Evolutionary conservation across 2,329 filamentous ascomycete species (phyloP).

Genomic region (Claviceps sp.): DNA sequence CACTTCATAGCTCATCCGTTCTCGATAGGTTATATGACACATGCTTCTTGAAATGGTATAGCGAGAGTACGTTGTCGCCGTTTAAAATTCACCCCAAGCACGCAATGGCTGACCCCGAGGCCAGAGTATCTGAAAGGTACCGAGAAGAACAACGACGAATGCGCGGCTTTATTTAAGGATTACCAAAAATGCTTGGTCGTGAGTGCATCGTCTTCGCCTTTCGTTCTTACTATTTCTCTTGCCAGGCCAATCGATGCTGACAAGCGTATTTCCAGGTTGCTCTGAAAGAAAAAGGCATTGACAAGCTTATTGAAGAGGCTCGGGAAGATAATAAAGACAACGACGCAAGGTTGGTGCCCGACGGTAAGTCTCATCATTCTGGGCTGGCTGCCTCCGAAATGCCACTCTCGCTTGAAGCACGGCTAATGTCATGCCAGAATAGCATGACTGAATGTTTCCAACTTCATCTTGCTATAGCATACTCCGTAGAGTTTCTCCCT

Average conservation of each 20-base stretch:
- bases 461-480: not conserved
- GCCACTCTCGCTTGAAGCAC: not conserved
- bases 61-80: slow-evolving; percentile 59
- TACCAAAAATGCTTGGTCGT: slow-evolving; percentile 83
- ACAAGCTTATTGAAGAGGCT: slow-evolving; percentile 84
- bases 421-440: not conserved
- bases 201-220: not conserved
- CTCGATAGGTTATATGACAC: slow-evolving; percentile 71
- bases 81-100: not conserved
- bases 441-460: not conserved
- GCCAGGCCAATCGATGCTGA: not conserved
- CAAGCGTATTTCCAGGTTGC: slow-evolving; percentile 46
- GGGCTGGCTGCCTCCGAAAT: not conserved
- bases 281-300: slow-evolving; percentile 79
- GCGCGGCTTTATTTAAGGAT: slow-evolving; percentile 69
- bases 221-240: not conserved
- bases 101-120: slow-evolving; percentile 1
- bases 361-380: slow-evolving; percentile 19
- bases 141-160: slow-evolving; percentile 71
- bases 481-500: not conserved
- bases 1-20: slow-evolving; percentile 1
- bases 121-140: slow-evolving; percentile 81
- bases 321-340: slow-evolving; percentile 81
- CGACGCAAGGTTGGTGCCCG: slow-evolving; percentile 43
- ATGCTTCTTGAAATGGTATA: slow-evolving; percentile 99